Evolutionary conservation across 768 basidiomycete species (phyloP), one percentile per base, ranked within the genome.

Genomic region (Boletus edulis): DNA sequence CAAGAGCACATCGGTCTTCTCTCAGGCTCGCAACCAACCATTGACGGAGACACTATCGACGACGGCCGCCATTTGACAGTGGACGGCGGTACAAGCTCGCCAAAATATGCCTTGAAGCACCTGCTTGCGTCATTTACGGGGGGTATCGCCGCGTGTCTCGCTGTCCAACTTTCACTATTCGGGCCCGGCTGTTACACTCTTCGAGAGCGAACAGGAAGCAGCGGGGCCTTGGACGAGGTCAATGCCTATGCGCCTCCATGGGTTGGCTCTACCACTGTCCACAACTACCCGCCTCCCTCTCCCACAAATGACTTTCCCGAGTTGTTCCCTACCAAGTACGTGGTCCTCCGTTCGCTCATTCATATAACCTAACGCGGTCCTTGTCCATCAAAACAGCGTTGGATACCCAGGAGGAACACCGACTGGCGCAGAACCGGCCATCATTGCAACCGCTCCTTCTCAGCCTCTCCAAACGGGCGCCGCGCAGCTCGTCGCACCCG

Each of bases 401-500:
- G 91, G 91, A 37, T 84, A 91, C 66, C 76, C 86, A 3, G 91
- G 91, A 15, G 78, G 75, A 22, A 93, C 90, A 1, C 87, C 89
- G 0, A 94, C 89, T 0, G 89, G 89, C 17, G 89, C 85, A 9
- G 89, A 91, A 62, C 77, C 89, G 2, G 88, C 78, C 3, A 73
- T 90, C 35, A 80, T 92, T 29, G 79, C 78, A 5, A 91, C 89
- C 5, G 89, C 86, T 0, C 89, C 89, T 14, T 73, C 80, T n/a
- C 90, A 91, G 64, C 91, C 91, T 9, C 63, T 87, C 14, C 89
- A 93, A 50, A 83, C 85, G 0, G 88, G 83, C 11, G 84, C 84
- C 2, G 76, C 86, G 3, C 76, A 83, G 45, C 80, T 91, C 43
- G 76, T 90, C 31, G 70, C 69, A n/a, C 85, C 87, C 1, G 59